Percentiles rank a stretch among this genome's conserved stretches.
Evolutionary conservation across 2,329 filamentous ascomycete genomes (phyloP).

Genomic region (Acephala macrosclerotiorum): DNA sequence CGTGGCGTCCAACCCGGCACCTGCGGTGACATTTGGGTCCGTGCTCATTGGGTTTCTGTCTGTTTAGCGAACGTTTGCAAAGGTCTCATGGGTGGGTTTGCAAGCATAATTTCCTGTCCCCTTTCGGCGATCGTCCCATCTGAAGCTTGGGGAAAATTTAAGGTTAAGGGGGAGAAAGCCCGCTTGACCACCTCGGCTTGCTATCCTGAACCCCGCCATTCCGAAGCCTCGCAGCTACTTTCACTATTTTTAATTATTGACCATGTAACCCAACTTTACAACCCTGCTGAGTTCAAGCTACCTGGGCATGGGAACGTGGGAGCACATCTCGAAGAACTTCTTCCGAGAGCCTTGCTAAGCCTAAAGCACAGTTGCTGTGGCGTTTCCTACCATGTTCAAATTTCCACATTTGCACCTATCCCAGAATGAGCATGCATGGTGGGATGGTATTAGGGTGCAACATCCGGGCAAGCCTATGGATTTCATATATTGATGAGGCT

Average conservation of each 20-base stretch:
- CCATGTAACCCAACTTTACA: neutral
- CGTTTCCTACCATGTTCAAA: constrained; percentile 5
- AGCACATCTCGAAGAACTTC: neutral
- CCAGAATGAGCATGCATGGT: neutral
- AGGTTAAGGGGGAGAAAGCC: neutral
- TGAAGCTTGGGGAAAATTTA: neutral
- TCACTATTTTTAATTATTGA: too few relatives aligned
- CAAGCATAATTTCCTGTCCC: neutral
- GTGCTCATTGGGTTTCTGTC: neutral
- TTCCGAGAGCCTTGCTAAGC: neutral
- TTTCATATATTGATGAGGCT: neutral
- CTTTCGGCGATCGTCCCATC: neutral
- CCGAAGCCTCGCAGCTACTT: too few relatives aligned
- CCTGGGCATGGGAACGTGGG: neutral
- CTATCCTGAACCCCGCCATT: too few relatives aligned
- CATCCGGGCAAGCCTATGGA: neutral
- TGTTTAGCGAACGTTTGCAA: neutral
- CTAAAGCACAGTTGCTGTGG: neutral
- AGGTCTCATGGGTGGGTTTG: neutral
- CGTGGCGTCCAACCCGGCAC: neutral
- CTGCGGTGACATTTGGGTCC: neutral
- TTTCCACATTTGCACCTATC: constrained; percentile 1
- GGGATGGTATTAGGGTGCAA: neutral
- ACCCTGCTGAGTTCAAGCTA: neutral
- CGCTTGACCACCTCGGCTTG: neutral